These are phyloP conservation scores for Xylariales sp. DNA, from an alignment of 2,329 filamentous ascomycete species.

Conservation along the genomic window DNA sequence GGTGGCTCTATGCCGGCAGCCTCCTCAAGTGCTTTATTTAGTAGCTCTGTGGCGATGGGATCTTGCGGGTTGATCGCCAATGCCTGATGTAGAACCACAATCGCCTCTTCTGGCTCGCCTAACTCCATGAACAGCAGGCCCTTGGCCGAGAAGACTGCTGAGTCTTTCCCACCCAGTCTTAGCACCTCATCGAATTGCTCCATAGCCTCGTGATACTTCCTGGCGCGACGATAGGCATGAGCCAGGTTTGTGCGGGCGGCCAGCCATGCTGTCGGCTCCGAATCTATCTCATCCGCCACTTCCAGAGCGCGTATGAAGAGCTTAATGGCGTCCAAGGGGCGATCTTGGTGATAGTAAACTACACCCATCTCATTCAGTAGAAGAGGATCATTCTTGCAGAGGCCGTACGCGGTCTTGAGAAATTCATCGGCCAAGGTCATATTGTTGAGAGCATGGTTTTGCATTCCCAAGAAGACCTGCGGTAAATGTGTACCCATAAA, in stretches of 20 bases:
- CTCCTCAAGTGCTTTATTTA: conserved; percentile 67
- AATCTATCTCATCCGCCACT: conserved; percentile 75
- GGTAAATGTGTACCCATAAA: conserved; percentile 97
- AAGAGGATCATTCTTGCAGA: conserved; percentile 81
- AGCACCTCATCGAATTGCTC: conserved; percentile 84
- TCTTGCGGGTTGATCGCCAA: conserved; percentile 76
- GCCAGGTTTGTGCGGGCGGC: conserved; percentile 84
- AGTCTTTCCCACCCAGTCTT: conserved; percentile 74
- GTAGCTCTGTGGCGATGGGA: conserved; percentile 72
- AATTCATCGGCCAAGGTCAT: conserved; percentile 93
- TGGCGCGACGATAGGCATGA: conserved; percentile 75
- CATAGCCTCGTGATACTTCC: conserved; percentile 67
- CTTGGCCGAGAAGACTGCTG: conserved; percentile 75
- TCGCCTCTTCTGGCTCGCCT: conserved; percentile 69
- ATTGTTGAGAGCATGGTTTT: conserved; percentile 94
- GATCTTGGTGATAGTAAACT: conserved; percentile 89
- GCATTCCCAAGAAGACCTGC: conserved; percentile 96
- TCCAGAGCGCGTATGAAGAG: conserved; percentile 75
- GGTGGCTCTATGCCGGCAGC: conserved; percentile 39
- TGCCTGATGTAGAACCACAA: conserved; percentile 79
- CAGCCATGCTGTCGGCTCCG: conserved; percentile 77
- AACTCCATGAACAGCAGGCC: conserved; percentile 81
- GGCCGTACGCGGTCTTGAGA: conserved; percentile 77
- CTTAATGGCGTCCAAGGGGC: conserved; percentile 68
- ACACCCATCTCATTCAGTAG: conserved; percentile 94